Evolutionary conservation across 768 basidiomycete genomes (phyloP), one percentile per base, ranked within the genome.

Genomic region (Lepiota venenata): DNA sequence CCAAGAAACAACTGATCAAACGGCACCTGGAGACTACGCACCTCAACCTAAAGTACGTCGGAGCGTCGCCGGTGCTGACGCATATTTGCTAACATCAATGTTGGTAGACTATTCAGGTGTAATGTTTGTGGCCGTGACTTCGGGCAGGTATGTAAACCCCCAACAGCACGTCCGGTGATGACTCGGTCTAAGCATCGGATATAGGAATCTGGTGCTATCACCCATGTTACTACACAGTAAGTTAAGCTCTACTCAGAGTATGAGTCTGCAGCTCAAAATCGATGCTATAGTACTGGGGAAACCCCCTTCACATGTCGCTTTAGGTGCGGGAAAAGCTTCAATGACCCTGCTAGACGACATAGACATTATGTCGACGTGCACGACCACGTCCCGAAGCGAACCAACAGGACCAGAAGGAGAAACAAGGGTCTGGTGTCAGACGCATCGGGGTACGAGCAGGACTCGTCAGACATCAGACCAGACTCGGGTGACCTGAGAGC

Each of bases 21-120:
- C 76, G 86, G 22, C 86, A 88, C 64, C 74, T 88, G 44, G 76
- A 83, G 65, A 79, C 80, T 8, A 80, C 78, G 12, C 86, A 87
- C 62, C 64, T 88, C 43, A 74, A 78, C 47, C 73, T 80, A 60
- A 83, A 80, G 86, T 83, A 56, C 56, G 81, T 62, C n/a, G 18
- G 15, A 39, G 56, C 32, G 3, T 21, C 20, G 3, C 39, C 38
- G n/a, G 5, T 18, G 2, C 20, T 12, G n/a, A 15, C 40, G 22
- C 7, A 38, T 14, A 16, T 18, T 25, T 1, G 9, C 41, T 47
- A 8, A 48, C 40, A 22, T 11, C 20, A 16, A 27, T 18, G 6
- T 38, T 54, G 7, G 8, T 38, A 32, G 61, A 66, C 66, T 44
- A 25, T 61, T 50, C 52, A 11, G 22, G 32, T 47, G 47, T 14